Evolutionary conservation across 2,329 filamentous ascomycete species (phyloP), one percentile per base, ranked within the genome.

Genomic region (Neospermospora avenae): DNA sequence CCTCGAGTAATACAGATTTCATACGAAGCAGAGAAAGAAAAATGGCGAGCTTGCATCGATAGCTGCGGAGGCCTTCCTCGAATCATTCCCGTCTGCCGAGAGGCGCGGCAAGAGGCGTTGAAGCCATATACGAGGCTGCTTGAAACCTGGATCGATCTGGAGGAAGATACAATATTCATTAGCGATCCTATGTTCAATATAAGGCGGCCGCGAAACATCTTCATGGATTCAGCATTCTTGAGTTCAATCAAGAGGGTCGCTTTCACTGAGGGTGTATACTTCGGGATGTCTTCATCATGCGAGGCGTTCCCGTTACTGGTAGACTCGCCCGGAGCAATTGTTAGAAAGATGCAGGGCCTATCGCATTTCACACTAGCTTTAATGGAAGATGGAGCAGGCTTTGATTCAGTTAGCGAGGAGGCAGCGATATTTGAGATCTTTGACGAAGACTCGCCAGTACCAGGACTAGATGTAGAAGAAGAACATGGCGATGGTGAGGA

Each of bases 151-250:
- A 37, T 66, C 16, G 61, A 66, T 41, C 41, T 65, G 6, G 41
- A 58, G 18, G 37, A 54, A 20, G 65, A 66, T 28, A 65, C 56
- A 10, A 58, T 67, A 37, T 65, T 62, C 42, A 58, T 65, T 57
- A 63, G 63, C 28, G 65, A 66, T 41, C 57, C 49, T 11, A 56
- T 59, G 24, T 63, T 65, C 34, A 20, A 46, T 20, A 52, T 65
- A 7, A 52, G 57, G 28, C 46, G 55, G 14, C 54, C 60, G 11
- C 49, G 59, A 22, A 48, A 31, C 22, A 24, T 42, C 4, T 58
- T 65, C 13, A 35, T 58, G 35, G 41, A 49, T n/a, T 58, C 55
- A 10, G 60, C 57, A 22, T 44, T 31, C 52, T 31, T 54, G 18
- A 60, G 51, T 18, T 37, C 24, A 13, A 39, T 67, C 2, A 39